These are phyloP conservation scores for Beauveria bassiana DNA, from an alignment of 2,329 filamentous ascomycete genomes.

Conservation along the genomic window DNA sequence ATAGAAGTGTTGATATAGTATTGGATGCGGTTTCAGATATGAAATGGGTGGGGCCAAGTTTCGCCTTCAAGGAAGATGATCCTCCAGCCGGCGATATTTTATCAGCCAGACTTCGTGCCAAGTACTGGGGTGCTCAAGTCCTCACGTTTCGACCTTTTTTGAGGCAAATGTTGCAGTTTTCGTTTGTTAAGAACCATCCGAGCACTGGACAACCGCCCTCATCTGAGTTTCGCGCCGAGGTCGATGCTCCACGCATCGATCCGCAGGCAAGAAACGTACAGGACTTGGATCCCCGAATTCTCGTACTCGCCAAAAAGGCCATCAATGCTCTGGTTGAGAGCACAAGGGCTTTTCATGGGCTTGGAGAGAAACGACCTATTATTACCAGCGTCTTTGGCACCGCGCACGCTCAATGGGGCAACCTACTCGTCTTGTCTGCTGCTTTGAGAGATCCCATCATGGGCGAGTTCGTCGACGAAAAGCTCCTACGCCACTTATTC, in stretches of 20 bases:
- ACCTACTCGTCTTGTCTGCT: slow-evolving; percentile 82
- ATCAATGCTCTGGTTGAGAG: slow-evolving; percentile 74
- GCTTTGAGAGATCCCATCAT: slow-evolving; percentile 63
- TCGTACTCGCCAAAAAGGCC: slow-evolving; percentile 52
- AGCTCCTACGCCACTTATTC: slow-evolving; percentile 54
- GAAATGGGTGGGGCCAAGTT: slow-evolving; percentile 41
- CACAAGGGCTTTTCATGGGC: slow-evolving; percentile 69
- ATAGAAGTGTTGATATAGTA: slow-evolving; percentile 39
- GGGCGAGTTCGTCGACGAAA: slow-evolving; percentile 45
- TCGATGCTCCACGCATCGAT: slow-evolving; percentile 30
- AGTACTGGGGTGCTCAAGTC: slow-evolving; percentile 88
- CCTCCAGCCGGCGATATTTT: slow-evolving; percentile 69
- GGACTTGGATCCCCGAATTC: slow-evolving; percentile 37
- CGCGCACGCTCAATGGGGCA: slow-evolving; percentile 95
- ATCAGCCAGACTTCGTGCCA: slow-evolving; percentile 74
- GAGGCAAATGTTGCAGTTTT: slow-evolving; percentile 46
- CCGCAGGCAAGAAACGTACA: slow-evolving; percentile 27
- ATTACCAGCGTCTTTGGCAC: slow-evolving; percentile 97
- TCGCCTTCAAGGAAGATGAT: slow-evolving; percentile 58
- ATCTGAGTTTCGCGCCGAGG: slow-evolving; percentile 29
- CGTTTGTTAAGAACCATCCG: slow-evolving; percentile 28
- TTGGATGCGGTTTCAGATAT: slow-evolving; percentile 34
- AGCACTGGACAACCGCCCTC: slow-evolving; percentile 24
- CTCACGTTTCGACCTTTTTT: slow-evolving; percentile 80
- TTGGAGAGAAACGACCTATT: slow-evolving; percentile 60